These are phyloP conservation scores for Boletus barrowsii DNA, from an alignment of 768 basidiomycete genomes.

Conservation along the genomic window DNA sequence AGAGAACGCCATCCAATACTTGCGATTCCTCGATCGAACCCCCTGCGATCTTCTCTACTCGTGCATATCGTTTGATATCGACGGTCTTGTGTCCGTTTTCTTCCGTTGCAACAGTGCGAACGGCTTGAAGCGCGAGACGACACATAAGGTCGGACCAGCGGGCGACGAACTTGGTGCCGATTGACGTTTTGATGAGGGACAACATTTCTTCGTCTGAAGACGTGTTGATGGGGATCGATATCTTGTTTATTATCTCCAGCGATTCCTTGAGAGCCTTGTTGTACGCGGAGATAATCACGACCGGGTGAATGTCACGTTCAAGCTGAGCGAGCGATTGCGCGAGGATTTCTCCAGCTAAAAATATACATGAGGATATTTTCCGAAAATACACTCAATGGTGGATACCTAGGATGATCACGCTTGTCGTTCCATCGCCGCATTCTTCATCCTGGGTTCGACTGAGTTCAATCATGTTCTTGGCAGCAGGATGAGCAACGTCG, in stretches of 20 bases:
- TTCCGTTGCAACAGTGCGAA: conserved; percentile 81
- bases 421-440: conserved; percentile 97
- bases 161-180: conserved; percentile 96
- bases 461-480: conserved; percentile 99
- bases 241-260: conserved; percentile 80
- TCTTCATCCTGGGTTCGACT: conserved; percentile 98
- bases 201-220: conserved; percentile 89
- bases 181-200: conserved; percentile 94
- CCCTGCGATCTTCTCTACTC: conserved; percentile 96
- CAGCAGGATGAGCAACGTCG: conserved; percentile 97
- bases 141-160: conserved; percentile 99
- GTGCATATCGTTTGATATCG: conserved; percentile 96
- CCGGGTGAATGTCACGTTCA: conserved; percentile 96
- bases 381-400: not conserved
- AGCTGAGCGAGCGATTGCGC: conserved; percentile 91
- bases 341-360: conserved; percentile 91
- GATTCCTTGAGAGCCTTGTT: conserved; percentile 94
- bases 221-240: conserved; percentile 88
- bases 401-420: conserved; percentile 93
- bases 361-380: not conserved
- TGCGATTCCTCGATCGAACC: conserved; percentile 93
- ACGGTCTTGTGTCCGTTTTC: conserved; percentile 80
- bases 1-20: conserved; percentile 88
- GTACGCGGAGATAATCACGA: conserved; percentile 97
- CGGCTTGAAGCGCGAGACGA: conserved; percentile 86